phyloP scores from a whole-genome alignment of 176 grass and related monocot genomes.

The Aechmea fasciata region DNA sequence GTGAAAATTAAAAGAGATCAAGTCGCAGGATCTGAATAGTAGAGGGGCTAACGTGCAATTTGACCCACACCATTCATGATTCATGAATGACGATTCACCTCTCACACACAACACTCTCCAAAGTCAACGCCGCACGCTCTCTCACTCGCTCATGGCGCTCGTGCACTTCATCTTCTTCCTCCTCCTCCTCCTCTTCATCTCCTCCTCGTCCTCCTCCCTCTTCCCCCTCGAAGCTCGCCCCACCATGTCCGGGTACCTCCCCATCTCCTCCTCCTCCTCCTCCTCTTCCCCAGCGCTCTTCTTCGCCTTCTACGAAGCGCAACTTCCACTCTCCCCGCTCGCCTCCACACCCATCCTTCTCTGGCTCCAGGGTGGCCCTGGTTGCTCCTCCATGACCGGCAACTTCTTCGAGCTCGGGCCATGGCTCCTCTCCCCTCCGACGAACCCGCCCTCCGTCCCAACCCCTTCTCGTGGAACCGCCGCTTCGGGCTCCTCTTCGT shows the following conservation, averaged over 20 bases:
- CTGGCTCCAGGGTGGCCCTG: constrained; percentile 64
- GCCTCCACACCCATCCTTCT: constrained; percentile 38
- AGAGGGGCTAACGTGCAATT: no score
- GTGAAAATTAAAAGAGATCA: no score
- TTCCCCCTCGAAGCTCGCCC: constrained; percentile 34
- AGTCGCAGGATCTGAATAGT: no score
- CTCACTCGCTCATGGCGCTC: neutral
- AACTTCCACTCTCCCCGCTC: constrained; percentile 26
- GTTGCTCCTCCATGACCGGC: constrained; percentile 49
- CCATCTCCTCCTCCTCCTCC: constrained; percentile 9
- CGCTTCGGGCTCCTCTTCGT: constrained; percentile 61
- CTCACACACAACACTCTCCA: neutral
- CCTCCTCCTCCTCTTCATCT: neutral
- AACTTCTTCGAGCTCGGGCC: constrained; percentile 60
- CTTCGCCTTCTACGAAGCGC: constrained; percentile 67
- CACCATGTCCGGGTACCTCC: constrained; percentile 51
- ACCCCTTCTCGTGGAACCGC: constrained; percentile 50
- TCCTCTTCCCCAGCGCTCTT: constrained; percentile 40
- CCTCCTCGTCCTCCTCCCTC: constrained; percentile 4
- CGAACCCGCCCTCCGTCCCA: constrained; percentile 26
- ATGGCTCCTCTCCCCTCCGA: constrained; percentile 31
- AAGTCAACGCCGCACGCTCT: neutral
- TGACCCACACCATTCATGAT: neutral
- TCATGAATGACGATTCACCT: neutral
- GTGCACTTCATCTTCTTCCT: neutral